These are phyloP conservation scores for Paraconiothyrium sp. DNA, from an alignment of 2,329 filamentous ascomycete genomes.

Conservation along the genomic window DNA sequence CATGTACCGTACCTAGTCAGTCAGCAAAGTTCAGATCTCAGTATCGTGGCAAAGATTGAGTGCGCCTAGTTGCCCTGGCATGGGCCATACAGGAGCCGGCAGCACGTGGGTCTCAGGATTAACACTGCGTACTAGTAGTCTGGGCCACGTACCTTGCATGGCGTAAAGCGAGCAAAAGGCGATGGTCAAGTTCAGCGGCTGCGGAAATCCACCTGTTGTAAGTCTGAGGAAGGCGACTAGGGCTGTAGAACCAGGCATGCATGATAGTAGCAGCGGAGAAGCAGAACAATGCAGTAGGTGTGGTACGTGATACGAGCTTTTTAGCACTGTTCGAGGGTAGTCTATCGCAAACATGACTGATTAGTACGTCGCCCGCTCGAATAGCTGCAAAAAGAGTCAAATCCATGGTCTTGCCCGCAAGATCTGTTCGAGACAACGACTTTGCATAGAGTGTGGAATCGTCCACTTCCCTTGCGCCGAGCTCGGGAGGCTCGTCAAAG, in stretches of 20 bases:
- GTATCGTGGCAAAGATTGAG: neutral
- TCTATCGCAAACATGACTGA: constrained; percentile 63
- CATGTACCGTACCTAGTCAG: constrained; percentile 62
- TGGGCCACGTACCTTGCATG: constrained; percentile 59
- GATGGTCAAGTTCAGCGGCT: constrained; percentile 77
- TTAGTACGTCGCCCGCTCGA: constrained; percentile 75
- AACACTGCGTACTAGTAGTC: neutral
- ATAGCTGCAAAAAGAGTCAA: constrained; percentile 81
- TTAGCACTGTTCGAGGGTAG: constrained; percentile 32
- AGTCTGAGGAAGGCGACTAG: constrained; percentile 72
- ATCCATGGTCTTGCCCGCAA: constrained; percentile 80
- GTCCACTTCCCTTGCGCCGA: constrained; percentile 14
- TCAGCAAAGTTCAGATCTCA: neutral
- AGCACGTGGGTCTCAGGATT: neutral
- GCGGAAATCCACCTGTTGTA: constrained; percentile 86
- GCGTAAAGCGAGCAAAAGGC: constrained; percentile 78
- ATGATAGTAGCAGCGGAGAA: constrained; percentile 79
- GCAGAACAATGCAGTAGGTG: constrained; percentile 78
- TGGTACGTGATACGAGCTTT: constrained; percentile 49
- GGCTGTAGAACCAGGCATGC: constrained; percentile 88
- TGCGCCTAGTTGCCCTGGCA: neutral
- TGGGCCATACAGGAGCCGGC: neutral
- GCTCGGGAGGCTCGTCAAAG: constrained; percentile 39
- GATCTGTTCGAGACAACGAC: constrained; percentile 28
- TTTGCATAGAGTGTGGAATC: constrained; percentile 16